Evolutionary conservation across 495 filamentous ascomycete species (phyloP).

Genomic region (Lasiosphaeria miniovina): DNA sequence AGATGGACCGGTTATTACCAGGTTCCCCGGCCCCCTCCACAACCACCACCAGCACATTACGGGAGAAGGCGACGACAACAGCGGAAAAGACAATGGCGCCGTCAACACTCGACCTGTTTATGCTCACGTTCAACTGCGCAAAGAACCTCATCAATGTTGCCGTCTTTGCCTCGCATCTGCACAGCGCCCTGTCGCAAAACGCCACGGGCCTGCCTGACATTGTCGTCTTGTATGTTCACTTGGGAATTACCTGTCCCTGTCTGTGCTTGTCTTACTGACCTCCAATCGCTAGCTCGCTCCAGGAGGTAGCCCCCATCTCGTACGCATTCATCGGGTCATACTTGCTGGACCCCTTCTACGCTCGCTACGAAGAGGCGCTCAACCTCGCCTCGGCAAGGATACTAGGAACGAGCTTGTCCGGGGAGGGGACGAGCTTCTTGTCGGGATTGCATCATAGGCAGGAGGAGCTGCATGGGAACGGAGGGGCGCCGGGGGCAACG

Average conservation of each 20-base stretch:
- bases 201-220: conserved; percentile 57
- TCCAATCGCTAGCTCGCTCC: conserved; percentile 56
- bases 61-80: not conserved
- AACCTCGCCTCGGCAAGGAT: conserved; percentile 54
- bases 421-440: too few species aligned
- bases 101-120: conserved; percentile 55
- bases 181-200: conserved; percentile 60
- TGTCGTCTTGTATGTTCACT: conserved; percentile 54
- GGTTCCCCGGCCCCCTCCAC: not conserved
- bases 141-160: conserved; percentile 60
- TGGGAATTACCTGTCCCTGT: not conserved
- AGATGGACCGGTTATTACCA: conserved; percentile 14
- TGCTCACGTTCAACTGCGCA: conserved; percentile 90
- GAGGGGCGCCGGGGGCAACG: not conserved
- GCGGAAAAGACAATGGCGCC: conserved; percentile 23
- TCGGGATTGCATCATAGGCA: too few species aligned
- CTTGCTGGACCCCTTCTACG: conserved; percentile 72
- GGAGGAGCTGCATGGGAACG: not conserved
- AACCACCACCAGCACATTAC: not conserved
- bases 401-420: conserved; percentile 16
- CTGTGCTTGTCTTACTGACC: not conserved
- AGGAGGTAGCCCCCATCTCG: conserved; percentile 84
- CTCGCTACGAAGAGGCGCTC: conserved; percentile 63
- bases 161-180: conserved; percentile 67
- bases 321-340: conserved; percentile 84